phyloP scores from a whole-genome alignment of 768 basidiomycete species.

The Tricholoma bakamatsutake region DNA sequence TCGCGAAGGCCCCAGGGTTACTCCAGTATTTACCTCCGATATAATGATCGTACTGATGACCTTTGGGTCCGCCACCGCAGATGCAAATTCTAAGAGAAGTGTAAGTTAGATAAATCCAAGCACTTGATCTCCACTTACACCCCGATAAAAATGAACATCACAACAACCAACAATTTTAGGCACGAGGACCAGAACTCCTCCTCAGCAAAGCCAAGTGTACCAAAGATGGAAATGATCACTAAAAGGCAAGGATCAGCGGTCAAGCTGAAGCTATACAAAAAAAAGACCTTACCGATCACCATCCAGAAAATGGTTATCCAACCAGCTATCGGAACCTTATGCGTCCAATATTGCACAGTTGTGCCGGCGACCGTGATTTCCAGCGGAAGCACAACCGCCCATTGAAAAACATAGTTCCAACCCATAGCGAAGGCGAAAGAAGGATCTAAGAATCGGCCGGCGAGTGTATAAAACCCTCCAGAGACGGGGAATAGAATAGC shows the following conservation, averaged over 20 bases:
- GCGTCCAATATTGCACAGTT: conserved; percentile 40
- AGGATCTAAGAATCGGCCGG: conserved; percentile 41
- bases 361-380: conserved; percentile 41
- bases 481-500: conserved; percentile 43
- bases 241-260: not conserved
- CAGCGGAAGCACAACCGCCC: conserved; percentile 38
- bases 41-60: conserved; percentile 29
- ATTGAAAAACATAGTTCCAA: conserved; percentile 45
- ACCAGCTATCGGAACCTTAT: conserved; percentile 31
- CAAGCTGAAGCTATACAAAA: not conserved
- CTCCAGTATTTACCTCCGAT: conserved; percentile 33
- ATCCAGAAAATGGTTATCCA: conserved; percentile 43
- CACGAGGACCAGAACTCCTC: conserved; percentile 48
- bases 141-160: conserved; percentile 42
- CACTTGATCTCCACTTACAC: conserved; percentile 23
- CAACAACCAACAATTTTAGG: conserved; percentile 39
- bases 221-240: conserved; percentile 37
- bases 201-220: conserved; percentile 42
- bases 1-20: conserved; percentile 35
- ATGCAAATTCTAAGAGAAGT: conserved; percentile 29
- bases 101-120: not conserved
- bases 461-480: conserved; percentile 43
- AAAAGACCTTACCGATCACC: conserved; percentile 27
- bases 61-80: conserved; percentile 35
- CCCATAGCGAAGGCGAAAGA: conserved; percentile 45